Conservation (phyloP, 2,329 filamentous ascomycete species). For the Fusarium scirpi region DNA sequence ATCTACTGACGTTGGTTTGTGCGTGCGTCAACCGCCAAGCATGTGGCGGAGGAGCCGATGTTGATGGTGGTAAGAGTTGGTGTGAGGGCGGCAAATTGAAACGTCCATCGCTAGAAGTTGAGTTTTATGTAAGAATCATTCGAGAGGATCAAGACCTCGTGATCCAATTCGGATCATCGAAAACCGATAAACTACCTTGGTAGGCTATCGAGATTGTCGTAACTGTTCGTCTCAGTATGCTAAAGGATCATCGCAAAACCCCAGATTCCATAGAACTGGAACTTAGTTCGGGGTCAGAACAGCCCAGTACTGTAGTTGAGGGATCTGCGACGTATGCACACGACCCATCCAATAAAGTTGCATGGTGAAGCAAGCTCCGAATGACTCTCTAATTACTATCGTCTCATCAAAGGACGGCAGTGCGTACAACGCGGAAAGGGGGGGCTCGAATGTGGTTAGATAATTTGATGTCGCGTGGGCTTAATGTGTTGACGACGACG, state of each 20-base stretch:
- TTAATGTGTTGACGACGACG: neutral
- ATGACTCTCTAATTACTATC: neutral
- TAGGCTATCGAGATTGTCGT: neutral
- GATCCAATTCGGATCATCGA: neutral
- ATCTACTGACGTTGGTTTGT: conserved; percentile 4
- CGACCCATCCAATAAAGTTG: conserved; percentile 15
- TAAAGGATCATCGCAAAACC: conserved; percentile 16
- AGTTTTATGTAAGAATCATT: conserved; percentile 4
- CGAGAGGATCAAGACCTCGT: neutral
- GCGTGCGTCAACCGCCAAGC: conserved; percentile 17
- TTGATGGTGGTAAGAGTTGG: conserved; percentile 13
- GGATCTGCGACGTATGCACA: conserved; percentile 18
- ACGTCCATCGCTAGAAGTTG: neutral
- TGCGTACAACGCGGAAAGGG: neutral
- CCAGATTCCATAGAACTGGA: conserved; percentile 24
- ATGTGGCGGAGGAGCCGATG: conserved; percentile 3
- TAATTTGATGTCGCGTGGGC: neutral
- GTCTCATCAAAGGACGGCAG: neutral
- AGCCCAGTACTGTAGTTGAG: conserved; percentile 2
- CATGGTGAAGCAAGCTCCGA: neutral
- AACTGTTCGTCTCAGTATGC: neutral
- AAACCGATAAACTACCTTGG: neutral
- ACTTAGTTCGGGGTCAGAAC: conserved; percentile 7
- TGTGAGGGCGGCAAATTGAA: conserved; percentile 25
- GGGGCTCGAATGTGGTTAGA: neutral